phyloP scores from a whole-genome alignment of 768 basidiomycete species.

The Filobasidium wieringae region DNA sequence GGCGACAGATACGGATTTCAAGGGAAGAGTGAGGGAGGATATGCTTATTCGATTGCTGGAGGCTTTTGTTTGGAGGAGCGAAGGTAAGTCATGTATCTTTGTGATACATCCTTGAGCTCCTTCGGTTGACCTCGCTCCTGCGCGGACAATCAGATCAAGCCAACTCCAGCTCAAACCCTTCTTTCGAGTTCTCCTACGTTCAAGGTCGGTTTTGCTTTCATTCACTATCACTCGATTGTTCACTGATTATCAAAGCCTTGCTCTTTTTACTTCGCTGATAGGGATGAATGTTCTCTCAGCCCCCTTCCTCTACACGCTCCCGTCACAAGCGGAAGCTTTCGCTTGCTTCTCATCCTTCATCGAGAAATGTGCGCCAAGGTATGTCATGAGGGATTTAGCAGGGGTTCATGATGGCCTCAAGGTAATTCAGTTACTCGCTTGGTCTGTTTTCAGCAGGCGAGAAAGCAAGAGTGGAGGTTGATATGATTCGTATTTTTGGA shows the following conservation, averaged over 20 bases:
- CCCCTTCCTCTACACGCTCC: conserved; percentile 94
- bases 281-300: conserved; percentile 97
- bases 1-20: conserved; percentile 94
- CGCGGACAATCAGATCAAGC: too few relatives aligned
- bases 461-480: not conserved
- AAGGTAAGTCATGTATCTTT: too few relatives aligned
- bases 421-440: conserved; percentile 43
- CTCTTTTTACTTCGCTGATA: conserved; percentile 1
- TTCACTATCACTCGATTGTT: not conserved
- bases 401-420: conserved; percentile 91
- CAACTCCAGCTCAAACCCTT: too few relatives aligned
- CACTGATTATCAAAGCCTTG: not conserved
- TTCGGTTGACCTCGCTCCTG: too few relatives aligned
- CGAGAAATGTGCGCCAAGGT: conserved; percentile 86
- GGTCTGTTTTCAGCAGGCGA: not conserved
- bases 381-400: conserved; percentile 88
- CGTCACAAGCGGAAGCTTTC: conserved; percentile 95
- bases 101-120: too few relatives aligned
- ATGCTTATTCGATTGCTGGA: conserved; percentile 94
- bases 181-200: conserved; percentile 84
- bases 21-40: conserved; percentile 89
- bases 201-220: conserved; percentile 46
- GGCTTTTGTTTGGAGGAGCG: conserved; percentile 90
- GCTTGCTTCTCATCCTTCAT: conserved; percentile 94
- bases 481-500: too few relatives aligned